Evolutionary conservation across 768 basidiomycete genomes (phyloP), one percentile per base, ranked within the genome.

Genomic region (Tubosaeta sp.): DNA sequence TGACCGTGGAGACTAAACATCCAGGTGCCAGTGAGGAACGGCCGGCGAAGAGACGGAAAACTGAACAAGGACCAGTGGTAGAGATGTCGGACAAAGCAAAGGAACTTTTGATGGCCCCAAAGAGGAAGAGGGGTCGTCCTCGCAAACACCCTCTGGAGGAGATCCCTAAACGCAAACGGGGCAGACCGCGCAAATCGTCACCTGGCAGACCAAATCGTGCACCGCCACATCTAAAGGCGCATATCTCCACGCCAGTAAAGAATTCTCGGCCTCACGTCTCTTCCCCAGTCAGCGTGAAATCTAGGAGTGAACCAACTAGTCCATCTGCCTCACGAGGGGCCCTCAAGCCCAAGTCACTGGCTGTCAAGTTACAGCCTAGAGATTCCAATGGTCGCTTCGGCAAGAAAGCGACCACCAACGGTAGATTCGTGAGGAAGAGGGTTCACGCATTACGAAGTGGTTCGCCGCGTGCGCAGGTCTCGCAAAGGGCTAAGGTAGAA

Each of bases 371-470:
- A 11, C 85, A 87, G 59, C 85, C 85, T 2, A 75, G 85, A 52
- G 78, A 81, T 48, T 69, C 68, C 16, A 85, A 86, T 56, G 85
- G 85, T 39, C 75, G 84, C 16, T 87, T 88, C 57, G 84, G 83
- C 33, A 83, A 79, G 71, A 85, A 86, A 64, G 73, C 70, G 33
- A 71, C 69, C 16, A 78, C 75, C 12, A 74, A 77, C 44, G 76
- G 77, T 46, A 72, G 66, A 60, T 73, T 69, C 50, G 62, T 71
- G 53, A 72, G 75, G 59, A 75, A 66, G 62, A 64, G 68, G 46
- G 51, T 66, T 48, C 35, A 55, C 32, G 43, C 35, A 54, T 43
- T 61, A 32, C 65, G 47, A 44, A 58, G 46, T 55, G 61, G 56
- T 55, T 49, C 69, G 19, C 67, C 74, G 14, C 72, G 76, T 17